These are phyloP conservation scores for Alliaria petiolata DNA, from an alignment of 345 rosid genomes.

Conservation along the genomic window DNA sequence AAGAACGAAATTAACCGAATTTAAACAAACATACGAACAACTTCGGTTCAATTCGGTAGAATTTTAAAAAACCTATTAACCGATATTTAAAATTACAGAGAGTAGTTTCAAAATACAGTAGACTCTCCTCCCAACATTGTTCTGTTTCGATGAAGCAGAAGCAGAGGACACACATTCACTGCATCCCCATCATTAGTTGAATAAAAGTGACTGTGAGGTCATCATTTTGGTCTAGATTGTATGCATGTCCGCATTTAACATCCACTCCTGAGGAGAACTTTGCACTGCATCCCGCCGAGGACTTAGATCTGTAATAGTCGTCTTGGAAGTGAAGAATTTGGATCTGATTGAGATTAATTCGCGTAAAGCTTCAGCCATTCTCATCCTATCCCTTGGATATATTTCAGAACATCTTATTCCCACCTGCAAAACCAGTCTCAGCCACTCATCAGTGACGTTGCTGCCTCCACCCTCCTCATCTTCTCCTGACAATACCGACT, in stretches of 20 bases:
- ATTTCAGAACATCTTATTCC: constrained; percentile 28
- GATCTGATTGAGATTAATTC: constrained; percentile 24
- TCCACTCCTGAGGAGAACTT: constrained; percentile 22
- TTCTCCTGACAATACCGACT: constrained; percentile 7
- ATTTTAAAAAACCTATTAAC: too few relatives aligned
- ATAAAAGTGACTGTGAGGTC: too few relatives aligned
- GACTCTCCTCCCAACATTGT: not conserved
- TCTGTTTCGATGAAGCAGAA: not conserved
- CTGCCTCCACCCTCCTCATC: not conserved
- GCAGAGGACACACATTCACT: not conserved
- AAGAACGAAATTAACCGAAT: too few relatives aligned
- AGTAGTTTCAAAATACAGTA: not conserved
- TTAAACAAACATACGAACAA: too few relatives aligned
- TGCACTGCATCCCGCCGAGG: constrained; percentile 1
- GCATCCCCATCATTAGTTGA: too few relatives aligned
- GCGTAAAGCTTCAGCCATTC: not conserved
- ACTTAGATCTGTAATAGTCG: constrained; percentile 3
- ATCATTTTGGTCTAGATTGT: constrained; percentile 8
- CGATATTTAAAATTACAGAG: too few relatives aligned
- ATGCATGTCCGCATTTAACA: constrained; percentile 5
- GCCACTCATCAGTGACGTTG: constrained; percentile 2
- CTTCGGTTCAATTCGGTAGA: too few relatives aligned
- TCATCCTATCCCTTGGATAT: constrained; percentile 30
- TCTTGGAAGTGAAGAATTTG: constrained; percentile 12
- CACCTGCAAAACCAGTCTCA: constrained; percentile 23